Evolutionary conservation across 768 basidiomycete species (phyloP).

Genomic region (Cubamyces lactineus): DNA sequence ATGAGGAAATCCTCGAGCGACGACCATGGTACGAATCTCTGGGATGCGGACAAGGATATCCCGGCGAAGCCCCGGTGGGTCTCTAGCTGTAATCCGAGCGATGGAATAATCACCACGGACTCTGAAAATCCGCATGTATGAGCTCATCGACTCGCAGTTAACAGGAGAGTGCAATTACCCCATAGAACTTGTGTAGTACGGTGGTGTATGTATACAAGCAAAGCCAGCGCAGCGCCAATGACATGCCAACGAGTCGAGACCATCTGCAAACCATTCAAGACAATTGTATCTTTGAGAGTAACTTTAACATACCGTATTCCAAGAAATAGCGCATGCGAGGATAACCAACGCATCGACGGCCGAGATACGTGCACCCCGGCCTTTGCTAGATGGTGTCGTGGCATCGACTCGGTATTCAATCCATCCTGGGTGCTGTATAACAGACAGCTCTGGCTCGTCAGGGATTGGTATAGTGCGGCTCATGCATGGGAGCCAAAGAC

Average conservation of each 20-base stretch:
- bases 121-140: slow-evolving; percentile 48
- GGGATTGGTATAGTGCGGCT: slow-evolving; percentile 41
- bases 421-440: slow-evolving; percentile 50
- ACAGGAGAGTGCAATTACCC: slow-evolving; percentile 38
- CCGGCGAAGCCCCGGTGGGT: slow-evolving; percentile 61
- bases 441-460: slow-evolving; percentile 54
- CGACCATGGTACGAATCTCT: slow-evolving; percentile 62
- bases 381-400: slow-evolving; percentile 15
- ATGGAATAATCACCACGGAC: slow-evolving; percentile 66
- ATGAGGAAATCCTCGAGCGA: slow-evolving; percentile 65
- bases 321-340: neutral
- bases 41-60: slow-evolving; percentile 36
- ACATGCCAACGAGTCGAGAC: neutral
- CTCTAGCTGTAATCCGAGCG: slow-evolving; percentile 76
- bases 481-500: slow-evolving; percentile 33
- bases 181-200: slow-evolving; percentile 51
- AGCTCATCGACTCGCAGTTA: neutral
- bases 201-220: slow-evolving; percentile 35
- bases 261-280: neutral
- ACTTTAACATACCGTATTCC: neutral
- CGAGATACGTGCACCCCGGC: neutral
- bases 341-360: slow-evolving; percentile 3
- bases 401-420: slow-evolving; percentile 66
- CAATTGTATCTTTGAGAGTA: neutral
- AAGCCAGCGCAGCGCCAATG: slow-evolving; percentile 15